These are phyloP conservation scores for Musa acuminata DNA, from an alignment of 176 grass and related monocot genomes.

Conservation along the genomic window DNA sequence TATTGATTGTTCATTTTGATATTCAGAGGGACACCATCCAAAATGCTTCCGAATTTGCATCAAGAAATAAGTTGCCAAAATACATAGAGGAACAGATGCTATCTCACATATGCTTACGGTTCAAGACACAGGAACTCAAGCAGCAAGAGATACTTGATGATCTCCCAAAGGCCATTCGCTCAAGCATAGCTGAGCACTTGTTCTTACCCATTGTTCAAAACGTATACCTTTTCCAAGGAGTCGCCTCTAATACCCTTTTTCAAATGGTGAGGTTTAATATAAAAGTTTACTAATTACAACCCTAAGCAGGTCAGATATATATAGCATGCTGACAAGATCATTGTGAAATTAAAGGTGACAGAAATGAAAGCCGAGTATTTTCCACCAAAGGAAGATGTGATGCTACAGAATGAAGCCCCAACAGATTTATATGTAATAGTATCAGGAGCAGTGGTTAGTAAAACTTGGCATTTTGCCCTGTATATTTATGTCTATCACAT, in stretches of 20 bases:
- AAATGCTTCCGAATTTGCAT: constrained; percentile 8
- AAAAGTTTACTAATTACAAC: neutral
- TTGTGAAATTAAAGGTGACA: neutral
- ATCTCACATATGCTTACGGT: constrained; percentile 14
- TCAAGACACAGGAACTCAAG: constrained; percentile 12
- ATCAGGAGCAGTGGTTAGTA: constrained; percentile 10
- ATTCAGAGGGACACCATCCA: constrained; percentile 7
- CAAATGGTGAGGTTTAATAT: constrained; percentile 1
- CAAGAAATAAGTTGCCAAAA: constrained; percentile 8
- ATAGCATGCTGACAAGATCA: too few relatives aligned
- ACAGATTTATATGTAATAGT: constrained; percentile 7
- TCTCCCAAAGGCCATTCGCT: constrained; percentile 9
- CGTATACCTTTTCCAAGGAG: constrained; percentile 11
- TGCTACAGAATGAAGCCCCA: constrained; percentile 6
- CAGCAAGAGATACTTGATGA: constrained; percentile 6
- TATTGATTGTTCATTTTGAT: neutral
- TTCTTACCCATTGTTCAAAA: constrained; percentile 6
- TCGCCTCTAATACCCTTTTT: neutral
- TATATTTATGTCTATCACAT: neutral
- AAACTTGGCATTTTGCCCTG: neutral
- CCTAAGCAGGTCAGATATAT: neutral
- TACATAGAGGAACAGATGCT: constrained; percentile 19
- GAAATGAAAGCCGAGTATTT: constrained; percentile 16
- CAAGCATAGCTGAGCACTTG: neutral
- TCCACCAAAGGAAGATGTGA: constrained; percentile 4